These are phyloP conservation scores for Annulohypoxylon nitens DNA, from an alignment of 495 filamentous ascomycete species.

Conservation along the genomic window DNA sequence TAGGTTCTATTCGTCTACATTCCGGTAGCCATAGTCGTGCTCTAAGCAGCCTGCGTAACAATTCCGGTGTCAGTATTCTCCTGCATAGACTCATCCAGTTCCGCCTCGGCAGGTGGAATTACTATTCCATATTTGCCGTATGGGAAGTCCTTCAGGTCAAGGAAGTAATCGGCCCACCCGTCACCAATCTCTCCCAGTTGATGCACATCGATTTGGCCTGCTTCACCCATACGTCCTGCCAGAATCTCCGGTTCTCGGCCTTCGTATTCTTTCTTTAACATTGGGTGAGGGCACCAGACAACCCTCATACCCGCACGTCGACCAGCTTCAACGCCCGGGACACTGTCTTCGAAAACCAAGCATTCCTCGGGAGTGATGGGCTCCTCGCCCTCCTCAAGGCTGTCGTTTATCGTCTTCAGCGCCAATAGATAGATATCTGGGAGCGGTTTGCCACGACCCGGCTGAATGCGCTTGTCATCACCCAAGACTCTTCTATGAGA, in stretches of 20 bases:
- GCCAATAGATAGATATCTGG: constrained; percentile 96
- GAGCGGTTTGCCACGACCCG: constrained; percentile 88
- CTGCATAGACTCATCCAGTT: constrained; percentile 55
- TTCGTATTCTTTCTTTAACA: constrained; percentile 77
- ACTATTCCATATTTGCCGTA: constrained; percentile 78
- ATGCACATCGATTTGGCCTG: constrained; percentile 63
- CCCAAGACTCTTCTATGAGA: constrained; percentile 78
- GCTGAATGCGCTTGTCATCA: constrained; percentile 84
- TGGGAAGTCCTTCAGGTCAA: constrained; percentile 76
- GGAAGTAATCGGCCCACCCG: constrained; percentile 76
- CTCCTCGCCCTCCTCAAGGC: constrained; percentile 70
- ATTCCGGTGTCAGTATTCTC: constrained; percentile 40
- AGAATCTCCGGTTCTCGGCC: constrained; percentile 86
- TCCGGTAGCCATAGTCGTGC: constrained; percentile 3
- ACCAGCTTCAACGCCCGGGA: constrained; percentile 92
- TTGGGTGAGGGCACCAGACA: constrained; percentile 90
- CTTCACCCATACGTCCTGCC: constrained; percentile 81
- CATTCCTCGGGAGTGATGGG: constrained; percentile 87
- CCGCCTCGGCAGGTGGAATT: constrained; percentile 55
- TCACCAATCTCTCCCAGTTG: constrained; percentile 73
- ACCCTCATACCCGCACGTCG: constrained; percentile 95
- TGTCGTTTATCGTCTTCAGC: constrained; percentile 83
- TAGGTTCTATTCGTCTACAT: background rate
- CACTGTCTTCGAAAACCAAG: constrained; percentile 95
- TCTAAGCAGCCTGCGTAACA: constrained; percentile 36